These are phyloP conservation scores for Plasmodium vinckei DNA, from an alignment of 169 alveolate genomes.

Conservation along the genomic window DNA sequence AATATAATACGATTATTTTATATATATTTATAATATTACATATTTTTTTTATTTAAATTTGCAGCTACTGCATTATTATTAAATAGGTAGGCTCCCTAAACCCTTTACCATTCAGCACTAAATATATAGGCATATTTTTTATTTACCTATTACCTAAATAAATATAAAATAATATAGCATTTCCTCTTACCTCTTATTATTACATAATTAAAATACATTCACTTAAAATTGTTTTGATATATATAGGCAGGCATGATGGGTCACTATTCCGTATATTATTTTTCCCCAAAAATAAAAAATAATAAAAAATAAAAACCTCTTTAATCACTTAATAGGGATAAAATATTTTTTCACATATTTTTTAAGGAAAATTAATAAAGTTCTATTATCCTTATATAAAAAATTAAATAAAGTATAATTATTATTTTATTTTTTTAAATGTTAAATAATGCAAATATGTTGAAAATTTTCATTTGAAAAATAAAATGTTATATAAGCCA, in stretches of 20 bases:
- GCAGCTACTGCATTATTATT: too few relatives aligned
- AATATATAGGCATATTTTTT: too few relatives aligned
- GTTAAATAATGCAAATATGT: neutral
- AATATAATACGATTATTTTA: too few relatives aligned
- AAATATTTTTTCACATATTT: neutral
- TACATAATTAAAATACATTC: neutral
- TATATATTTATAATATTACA: too few relatives aligned
- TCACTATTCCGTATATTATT: neutral
- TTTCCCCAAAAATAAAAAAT: neutral
- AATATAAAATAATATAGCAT: too few relatives aligned
- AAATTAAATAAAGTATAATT: neutral
- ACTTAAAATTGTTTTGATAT: neutral
- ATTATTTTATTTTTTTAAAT: too few relatives aligned
- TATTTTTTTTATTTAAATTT: too few relatives aligned
- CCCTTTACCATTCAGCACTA: too few relatives aligned
- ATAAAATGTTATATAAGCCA: neutral
- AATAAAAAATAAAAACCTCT: slow-evolving; percentile 29
- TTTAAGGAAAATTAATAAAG: neutral
- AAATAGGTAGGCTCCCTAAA: too few relatives aligned
- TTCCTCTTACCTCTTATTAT: too few relatives aligned
- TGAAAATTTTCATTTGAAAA: neutral
- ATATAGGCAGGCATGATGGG: too few relatives aligned
- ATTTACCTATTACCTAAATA: too few relatives aligned
- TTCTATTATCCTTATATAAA: neutral
- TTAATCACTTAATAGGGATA: slow-evolving; percentile 25